phyloP scores from a whole-genome alignment of 257 asterid genomes.

The Thymus mandschuricus region DNA sequence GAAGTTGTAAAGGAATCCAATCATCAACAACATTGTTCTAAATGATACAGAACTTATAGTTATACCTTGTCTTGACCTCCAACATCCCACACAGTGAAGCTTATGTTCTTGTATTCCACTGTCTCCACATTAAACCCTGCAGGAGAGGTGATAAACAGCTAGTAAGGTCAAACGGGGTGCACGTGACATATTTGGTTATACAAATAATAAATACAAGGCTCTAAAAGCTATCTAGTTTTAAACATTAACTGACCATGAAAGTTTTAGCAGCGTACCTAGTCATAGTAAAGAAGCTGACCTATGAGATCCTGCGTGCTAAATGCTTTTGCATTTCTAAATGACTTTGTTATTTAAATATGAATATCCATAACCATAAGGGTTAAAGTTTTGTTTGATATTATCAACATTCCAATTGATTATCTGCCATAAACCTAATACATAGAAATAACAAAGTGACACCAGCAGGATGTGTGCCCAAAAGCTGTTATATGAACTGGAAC shows the following conservation, averaged over 20 bases:
- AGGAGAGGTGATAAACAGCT: background rate
- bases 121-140: conserved; percentile 48
- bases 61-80: conserved; percentile 49
- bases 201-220: background rate
- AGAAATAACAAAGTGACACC: background rate
- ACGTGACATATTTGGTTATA: background rate
- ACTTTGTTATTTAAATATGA: background rate
- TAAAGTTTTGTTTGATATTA: background rate
- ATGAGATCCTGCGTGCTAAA: background rate
- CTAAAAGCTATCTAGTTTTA: background rate
- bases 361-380: background rate
- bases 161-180: conserved; percentile 2
- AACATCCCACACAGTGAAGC: conserved; percentile 49
- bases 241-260: background rate
- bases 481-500: background rate
- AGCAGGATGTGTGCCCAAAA: conserved; percentile 13
- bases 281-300: background rate
- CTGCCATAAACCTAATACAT: conserved; percentile 3
- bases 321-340: background rate
- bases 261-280: background rate
- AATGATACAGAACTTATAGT: background rate
- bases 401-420: conserved; percentile 1
- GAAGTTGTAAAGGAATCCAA: background rate
- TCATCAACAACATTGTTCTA: background rate
- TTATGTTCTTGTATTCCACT: conserved; percentile 47